These are phyloP conservation scores for Sporothrix euskadiensis DNA, from an alignment of 2,329 filamentous ascomycete species.

Conservation along the genomic window DNA sequence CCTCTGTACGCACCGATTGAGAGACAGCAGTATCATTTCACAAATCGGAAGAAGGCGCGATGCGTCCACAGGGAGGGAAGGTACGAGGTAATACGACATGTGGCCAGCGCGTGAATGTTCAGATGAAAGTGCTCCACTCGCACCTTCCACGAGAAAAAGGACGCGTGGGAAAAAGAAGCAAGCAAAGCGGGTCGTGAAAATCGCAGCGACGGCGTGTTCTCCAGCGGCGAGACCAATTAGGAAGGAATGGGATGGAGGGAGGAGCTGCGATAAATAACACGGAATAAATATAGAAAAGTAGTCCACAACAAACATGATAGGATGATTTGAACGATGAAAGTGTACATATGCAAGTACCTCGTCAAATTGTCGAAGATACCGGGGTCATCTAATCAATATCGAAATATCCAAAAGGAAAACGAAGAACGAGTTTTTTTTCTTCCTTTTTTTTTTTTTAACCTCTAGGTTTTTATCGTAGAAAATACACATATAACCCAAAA, in stretches of 20 bases:
- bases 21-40: background rate
- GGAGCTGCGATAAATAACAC: background rate
- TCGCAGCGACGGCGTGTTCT: background rate
- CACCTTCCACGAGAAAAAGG: background rate
- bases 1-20: background rate
- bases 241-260: background rate
- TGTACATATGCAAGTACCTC: background rate
- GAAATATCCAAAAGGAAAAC: background rate
- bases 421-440: too few relatives aligned
- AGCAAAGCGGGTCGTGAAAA: conserved; percentile 10
- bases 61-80: background rate
- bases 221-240: background rate
- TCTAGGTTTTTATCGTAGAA: too few relatives aligned
- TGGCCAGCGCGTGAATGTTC: background rate
- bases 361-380: background rate
- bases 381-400: background rate
- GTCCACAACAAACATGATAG: background rate
- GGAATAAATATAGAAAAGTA: conserved; percentile 6
- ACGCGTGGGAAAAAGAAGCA: conserved; percentile 1
- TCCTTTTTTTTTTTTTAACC: background rate
- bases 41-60: background rate
- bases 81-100: background rate
- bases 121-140: conserved; percentile 9
- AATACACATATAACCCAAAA: too few relatives aligned
- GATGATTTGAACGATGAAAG: background rate